Evolutionary conservation across 1,284 basidiomycete species (phyloP).

Genomic region (Pseudozyma pruni): DNA sequence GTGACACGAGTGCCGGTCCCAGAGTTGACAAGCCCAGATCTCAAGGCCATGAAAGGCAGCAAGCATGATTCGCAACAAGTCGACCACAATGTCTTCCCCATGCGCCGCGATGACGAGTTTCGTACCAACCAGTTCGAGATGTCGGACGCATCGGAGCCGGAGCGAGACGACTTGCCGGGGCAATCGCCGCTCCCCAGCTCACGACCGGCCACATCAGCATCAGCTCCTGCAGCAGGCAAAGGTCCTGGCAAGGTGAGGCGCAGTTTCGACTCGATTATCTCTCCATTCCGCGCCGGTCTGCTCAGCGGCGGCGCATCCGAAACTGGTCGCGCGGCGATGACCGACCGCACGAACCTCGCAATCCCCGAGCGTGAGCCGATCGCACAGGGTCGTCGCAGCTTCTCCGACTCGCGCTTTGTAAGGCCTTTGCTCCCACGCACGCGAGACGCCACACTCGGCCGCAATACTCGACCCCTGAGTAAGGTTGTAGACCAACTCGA

Average conservation of each 20-base stretch:
- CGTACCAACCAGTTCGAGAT: slow-evolving; percentile 34
- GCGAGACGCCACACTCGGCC: slow-evolving; percentile 11
- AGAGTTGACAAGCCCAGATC: neutral
- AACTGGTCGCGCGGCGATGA: neutral
- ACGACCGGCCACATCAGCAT: neutral
- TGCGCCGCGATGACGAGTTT: slow-evolving; percentile 43
- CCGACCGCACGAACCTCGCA: slow-evolving; percentile 1
- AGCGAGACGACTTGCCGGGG: neutral
- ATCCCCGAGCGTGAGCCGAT: slow-evolving; percentile 6
- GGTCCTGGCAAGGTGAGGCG: slow-evolving; percentile 36
- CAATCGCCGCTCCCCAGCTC: slow-evolving; percentile 1
- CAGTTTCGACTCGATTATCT: slow-evolving; percentile 45
- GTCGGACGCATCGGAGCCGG: slow-evolving; percentile 23
- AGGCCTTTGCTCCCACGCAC: slow-evolving; percentile 31
- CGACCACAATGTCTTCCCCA: slow-evolving; percentile 28
- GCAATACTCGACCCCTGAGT: slow-evolving; percentile 28
- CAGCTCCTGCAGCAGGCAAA: neutral
- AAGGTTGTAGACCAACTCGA: slow-evolving; percentile 34
- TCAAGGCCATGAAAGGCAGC: neutral
- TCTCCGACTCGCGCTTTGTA: slow-evolving; percentile 45
- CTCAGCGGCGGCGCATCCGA: slow-evolving; percentile 11
- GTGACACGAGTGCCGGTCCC: slow-evolving; percentile 6
- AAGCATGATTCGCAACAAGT: slow-evolving; percentile 7
- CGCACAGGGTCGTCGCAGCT: slow-evolving; percentile 27
- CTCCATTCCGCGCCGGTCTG: slow-evolving; percentile 41